A percentile compares a stretch with the other conserved stretches of the same genome.
phyloP scores from a whole-genome alignment of 495 filamentous ascomycete species.

The Neohortaea acidophila region DNA sequence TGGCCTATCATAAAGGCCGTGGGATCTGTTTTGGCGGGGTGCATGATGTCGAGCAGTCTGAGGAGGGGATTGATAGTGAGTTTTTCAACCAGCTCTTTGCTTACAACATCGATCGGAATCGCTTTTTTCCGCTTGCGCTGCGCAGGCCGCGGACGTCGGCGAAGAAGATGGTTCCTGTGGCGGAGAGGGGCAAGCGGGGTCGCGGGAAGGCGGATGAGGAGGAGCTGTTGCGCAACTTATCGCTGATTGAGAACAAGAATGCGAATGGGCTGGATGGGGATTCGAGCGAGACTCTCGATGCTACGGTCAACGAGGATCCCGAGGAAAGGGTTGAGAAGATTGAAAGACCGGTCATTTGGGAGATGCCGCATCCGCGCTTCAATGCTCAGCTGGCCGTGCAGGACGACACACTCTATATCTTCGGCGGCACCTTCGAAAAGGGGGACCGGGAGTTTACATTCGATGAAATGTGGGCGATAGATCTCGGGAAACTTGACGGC shows the following conservation, averaged over 20 bases:
- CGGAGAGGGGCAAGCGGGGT: slow-evolving; percentile 45
- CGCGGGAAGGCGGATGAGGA: slow-evolving; percentile 75
- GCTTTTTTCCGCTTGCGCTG: slow-evolving; percentile 74
- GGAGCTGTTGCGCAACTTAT: slow-evolving; percentile 71
- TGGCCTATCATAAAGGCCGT: slow-evolving; percentile 81
- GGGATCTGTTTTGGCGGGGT: slow-evolving; percentile 92
- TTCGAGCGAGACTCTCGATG: slow-evolving; percentile 6
- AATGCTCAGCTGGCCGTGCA: slow-evolving; percentile 82
- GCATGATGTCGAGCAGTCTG: slow-evolving; percentile 80
- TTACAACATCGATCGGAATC: slow-evolving; percentile 87
- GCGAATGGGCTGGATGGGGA: slow-evolving; percentile 29
- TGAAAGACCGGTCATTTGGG: slow-evolving; percentile 39
- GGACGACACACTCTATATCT: slow-evolving; percentile 81
- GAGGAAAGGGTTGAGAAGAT: slow-evolving; percentile 39
- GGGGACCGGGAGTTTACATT: slow-evolving; percentile 88
- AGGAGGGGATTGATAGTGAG: slow-evolving; percentile 89
- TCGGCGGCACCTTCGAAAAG: slow-evolving; percentile 88
- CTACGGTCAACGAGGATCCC: slow-evolving; percentile 32
- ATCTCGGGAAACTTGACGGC: slow-evolving; percentile 82
- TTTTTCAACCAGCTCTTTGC: slow-evolving; percentile 84
- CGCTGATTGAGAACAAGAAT: slow-evolving; percentile 57
- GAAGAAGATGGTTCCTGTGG: slow-evolving; percentile 44
- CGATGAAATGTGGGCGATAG: slow-evolving; percentile 82
- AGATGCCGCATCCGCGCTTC: slow-evolving; percentile 76
- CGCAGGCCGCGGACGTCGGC: slow-evolving; percentile 47